Evolutionary conservation across 225 moss, liverwort and hornwort species (phyloP).

Genomic region (Pseudoscleropodium purum): DNA sequence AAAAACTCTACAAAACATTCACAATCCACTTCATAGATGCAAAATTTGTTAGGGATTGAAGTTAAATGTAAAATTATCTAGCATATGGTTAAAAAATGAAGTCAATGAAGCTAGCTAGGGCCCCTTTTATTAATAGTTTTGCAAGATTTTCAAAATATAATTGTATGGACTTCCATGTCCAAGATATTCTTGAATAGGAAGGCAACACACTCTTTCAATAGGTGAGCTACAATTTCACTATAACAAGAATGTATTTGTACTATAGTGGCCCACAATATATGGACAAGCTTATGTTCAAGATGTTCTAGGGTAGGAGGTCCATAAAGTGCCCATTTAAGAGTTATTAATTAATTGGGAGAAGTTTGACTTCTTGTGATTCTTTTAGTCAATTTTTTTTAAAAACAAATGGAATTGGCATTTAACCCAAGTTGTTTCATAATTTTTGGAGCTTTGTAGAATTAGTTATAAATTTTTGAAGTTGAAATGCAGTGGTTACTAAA

Average conservation of each 20-base stretch:
- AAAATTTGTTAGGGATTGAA: background rate
- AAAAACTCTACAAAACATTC: background rate
- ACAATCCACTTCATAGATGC: background rate
- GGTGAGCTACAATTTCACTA: background rate
- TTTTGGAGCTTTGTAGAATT: too few species aligned
- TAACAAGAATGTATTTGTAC: background rate
- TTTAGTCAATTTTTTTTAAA: too few species aligned
- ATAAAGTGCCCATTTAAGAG: too few species aligned
- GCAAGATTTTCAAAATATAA: background rate
- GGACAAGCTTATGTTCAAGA: background rate
- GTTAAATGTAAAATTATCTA: background rate
- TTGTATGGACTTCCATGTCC: background rate
- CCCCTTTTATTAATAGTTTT: background rate
- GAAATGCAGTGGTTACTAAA: too few species aligned
- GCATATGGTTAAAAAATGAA: background rate
- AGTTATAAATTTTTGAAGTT: too few species aligned
- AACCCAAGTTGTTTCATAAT: too few species aligned
- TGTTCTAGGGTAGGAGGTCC: background rate
- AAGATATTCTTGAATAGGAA: background rate
- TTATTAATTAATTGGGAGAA: too few species aligned
- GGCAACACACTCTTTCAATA: background rate
- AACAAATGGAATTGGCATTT: too few species aligned
- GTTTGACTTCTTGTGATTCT: too few species aligned
- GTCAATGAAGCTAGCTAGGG: too few species aligned
- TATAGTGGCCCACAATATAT: too few species aligned